A percentile compares a stretch with the other conserved stretches of the same genome.
phyloP scores from a whole-genome alignment of 2,329 filamentous ascomycete genomes.

The Aspergillus latus region DNA sequence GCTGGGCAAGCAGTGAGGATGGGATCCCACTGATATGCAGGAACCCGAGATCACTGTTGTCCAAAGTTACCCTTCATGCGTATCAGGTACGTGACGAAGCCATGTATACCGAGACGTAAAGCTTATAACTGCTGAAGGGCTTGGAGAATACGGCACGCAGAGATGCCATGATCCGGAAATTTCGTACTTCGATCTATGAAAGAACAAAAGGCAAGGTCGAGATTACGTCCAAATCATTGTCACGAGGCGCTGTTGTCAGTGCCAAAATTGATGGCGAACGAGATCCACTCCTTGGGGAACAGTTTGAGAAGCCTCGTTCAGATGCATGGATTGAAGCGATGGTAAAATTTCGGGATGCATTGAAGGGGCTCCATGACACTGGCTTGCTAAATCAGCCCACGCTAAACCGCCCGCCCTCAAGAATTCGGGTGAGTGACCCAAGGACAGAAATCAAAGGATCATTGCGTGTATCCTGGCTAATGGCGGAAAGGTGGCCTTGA shows the following conservation, averaged over 20 bases:
- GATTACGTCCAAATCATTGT: background rate
- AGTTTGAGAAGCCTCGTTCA: background rate
- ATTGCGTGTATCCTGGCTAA: background rate
- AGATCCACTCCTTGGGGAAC: background rate
- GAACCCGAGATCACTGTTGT: background rate
- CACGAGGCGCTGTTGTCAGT: background rate
- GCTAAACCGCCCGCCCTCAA: no score
- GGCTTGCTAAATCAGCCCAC: background rate
- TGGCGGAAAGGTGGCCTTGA: background rate
- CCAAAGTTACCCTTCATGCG: background rate
- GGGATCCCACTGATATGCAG: background rate
- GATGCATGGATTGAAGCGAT: conserved; percentile 1
- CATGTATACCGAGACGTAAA: background rate
- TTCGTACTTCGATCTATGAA: background rate
- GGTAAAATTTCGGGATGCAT: background rate
- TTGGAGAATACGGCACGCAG: conserved; percentile 1
- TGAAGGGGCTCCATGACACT: background rate
- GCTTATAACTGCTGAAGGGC: background rate
- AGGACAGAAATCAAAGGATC: background rate
- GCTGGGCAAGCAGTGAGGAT: conserved; percentile 4
- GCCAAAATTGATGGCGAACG: background rate
- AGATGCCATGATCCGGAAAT: background rate
- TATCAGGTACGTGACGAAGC: conserved; percentile 2
- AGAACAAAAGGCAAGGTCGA: background rate
- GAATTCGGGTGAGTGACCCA: background rate